Conservation (phyloP, 2,329 filamentous ascomycete species). For the Scedosporium minutisporum region DNA sequence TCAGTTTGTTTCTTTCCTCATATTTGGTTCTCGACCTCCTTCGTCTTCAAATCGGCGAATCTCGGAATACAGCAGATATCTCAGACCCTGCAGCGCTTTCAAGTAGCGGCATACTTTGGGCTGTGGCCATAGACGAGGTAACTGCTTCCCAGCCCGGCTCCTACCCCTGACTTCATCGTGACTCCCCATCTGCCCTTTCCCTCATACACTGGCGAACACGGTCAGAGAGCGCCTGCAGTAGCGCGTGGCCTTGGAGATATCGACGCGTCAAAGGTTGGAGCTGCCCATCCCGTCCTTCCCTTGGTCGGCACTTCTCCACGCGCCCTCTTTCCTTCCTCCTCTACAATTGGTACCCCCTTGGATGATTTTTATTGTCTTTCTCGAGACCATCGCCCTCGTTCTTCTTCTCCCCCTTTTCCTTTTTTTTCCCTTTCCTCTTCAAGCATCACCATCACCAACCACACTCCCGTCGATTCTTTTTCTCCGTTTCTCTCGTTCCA, state of each 20-base stretch:
- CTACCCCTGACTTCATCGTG: too few relatives aligned
- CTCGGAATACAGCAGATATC: not conserved
- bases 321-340: not conserved
- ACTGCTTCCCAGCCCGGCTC: too few relatives aligned
- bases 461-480: slow-evolving; percentile 24
- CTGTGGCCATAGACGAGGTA: too few relatives aligned
- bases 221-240: too few relatives aligned
- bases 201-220: not conserved
- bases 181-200: not conserved
- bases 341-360: not conserved
- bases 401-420: slow-evolving; percentile 9
- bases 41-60: not conserved
- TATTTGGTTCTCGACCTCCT: not conserved
- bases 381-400: not conserved
- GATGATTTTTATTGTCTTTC: not conserved
- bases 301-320: slow-evolving; percentile 6
- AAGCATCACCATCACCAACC: slow-evolving; percentile 33
- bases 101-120: not conserved
- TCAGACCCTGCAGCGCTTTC: not conserved
- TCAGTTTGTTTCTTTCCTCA: not conserved
- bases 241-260: not conserved
- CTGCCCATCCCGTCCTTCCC: not conserved
- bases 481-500: slow-evolving; percentile 25
- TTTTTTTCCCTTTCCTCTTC: slow-evolving; percentile 24
- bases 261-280: not conserved